Evolutionary conservation across 768 basidiomycete species (phyloP).

Genomic region (Boletus rubescentipes): DNA sequence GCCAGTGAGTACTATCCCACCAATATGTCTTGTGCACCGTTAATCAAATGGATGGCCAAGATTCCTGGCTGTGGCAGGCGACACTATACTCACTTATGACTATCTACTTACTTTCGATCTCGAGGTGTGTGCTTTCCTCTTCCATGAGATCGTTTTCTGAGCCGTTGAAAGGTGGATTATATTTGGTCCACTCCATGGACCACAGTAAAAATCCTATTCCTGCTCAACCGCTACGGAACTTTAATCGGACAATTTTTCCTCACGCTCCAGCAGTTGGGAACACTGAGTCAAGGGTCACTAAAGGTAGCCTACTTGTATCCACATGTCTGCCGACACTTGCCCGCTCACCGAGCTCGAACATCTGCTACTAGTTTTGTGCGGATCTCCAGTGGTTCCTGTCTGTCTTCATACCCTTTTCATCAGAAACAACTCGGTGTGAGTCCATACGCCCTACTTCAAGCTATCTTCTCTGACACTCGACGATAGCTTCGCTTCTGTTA

Average conservation of each 20-base stretch:
- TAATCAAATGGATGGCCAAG: neutral
- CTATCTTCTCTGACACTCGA: neutral
- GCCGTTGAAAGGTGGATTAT: slow-evolving; percentile 1
- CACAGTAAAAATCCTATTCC: slow-evolving; percentile 11
- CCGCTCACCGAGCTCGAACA: neutral
- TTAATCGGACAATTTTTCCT: slow-evolving; percentile 10
- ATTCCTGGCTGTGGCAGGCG: slow-evolving; percentile 1
- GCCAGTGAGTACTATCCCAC: slow-evolving; percentile 2
- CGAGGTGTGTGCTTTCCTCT: slow-evolving; percentile 9
- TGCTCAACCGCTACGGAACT: slow-evolving; percentile 21
- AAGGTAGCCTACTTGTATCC: neutral
- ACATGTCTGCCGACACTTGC: neutral
- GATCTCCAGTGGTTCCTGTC: neutral
- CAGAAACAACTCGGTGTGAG: slow-evolving; percentile 20
- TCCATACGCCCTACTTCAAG: neutral
- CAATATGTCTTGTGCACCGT: neutral
- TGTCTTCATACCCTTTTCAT: neutral
- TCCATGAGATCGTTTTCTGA: neutral
- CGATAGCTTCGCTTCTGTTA: slow-evolving; percentile 17
- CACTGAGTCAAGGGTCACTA: slow-evolving; percentile 9
- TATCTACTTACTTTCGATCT: slow-evolving; percentile 17
- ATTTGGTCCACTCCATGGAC: slow-evolving; percentile 14
- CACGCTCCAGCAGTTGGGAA: slow-evolving; percentile 14
- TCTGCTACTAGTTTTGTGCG: slow-evolving; percentile 12
- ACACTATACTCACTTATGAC: slow-evolving; percentile 13